Evolutionary conservation across 108 stramenopile species (phyloP).

Genomic region (Fragilaria crotonensis): DNA sequence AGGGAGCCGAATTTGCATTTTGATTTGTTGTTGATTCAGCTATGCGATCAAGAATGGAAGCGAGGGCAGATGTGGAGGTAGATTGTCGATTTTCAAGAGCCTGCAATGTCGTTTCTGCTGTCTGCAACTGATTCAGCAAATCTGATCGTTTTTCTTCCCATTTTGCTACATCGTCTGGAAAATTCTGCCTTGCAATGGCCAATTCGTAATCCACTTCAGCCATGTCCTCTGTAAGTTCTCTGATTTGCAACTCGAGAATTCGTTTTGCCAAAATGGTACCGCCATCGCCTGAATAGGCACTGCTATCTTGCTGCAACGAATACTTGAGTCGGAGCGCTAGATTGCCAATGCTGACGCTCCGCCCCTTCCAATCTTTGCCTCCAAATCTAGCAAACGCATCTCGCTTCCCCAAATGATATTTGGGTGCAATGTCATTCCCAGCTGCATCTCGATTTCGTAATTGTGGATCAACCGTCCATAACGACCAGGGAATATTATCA

Average conservation of each 20-base stretch:
- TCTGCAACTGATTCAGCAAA: constrained; percentile 12
- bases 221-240: constrained; percentile 58
- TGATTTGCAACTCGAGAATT: constrained; percentile 55
- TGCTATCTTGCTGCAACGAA: constrained; percentile 26
- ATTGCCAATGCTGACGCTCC: constrained; percentile 47
- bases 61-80: constrained; percentile 1
- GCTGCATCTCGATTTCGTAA: constrained; percentile 64
- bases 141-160: constrained; percentile 3
- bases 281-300: neutral
- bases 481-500: constrained; percentile 69
- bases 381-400: constrained; percentile 81
- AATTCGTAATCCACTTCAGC: constrained; percentile 62
- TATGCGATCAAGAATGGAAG: constrained; percentile 15
- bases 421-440: constrained; percentile 44
- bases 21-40: constrained; percentile 16
- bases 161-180: constrained; percentile 4
- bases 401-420: constrained; percentile 69
- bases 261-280: constrained; percentile 40
- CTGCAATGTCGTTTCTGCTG: constrained; percentile 19
- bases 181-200: constrained; percentile 28
- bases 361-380: constrained; percentile 71
- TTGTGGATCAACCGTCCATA: constrained; percentile 69
- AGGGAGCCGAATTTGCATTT: constrained; percentile 44
- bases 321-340: constrained; percentile 30
- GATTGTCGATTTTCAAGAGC: neutral